Base-by-base conservation (phyloP, 2,329 filamentous ascomycete species). In the Cucurbitaria berberidis region DNA sequence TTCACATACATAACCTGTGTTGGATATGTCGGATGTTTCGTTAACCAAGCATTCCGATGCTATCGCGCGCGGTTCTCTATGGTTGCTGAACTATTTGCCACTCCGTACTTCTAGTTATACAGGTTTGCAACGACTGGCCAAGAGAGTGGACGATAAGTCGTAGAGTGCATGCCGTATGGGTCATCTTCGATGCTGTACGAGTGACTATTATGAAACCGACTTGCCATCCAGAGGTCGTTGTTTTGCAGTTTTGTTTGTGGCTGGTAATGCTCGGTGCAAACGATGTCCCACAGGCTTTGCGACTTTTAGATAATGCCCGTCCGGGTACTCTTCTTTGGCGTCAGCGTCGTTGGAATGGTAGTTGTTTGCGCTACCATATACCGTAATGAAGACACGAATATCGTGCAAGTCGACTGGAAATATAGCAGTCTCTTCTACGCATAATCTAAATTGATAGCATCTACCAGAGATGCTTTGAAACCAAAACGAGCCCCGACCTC, bases 101-200 rank as follows among this genome's bases (percentile, higher is more conserved):
- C 22, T 9, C 47, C 21, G 15, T 55, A 55, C 39, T 39, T 45
- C 41, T 54, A 8, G n/a, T 51, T 59, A 36, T 59, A 63, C 10
- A 48, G 27, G 27, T 45, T 30, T 9, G 52, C 53, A 4, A 61
- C 58, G 2, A 19, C 43, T 15, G 39, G 26, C 50, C 49, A 59
- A 24, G 45, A 11, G 6, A 53, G 43, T 9, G 45, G 52, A 1
- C 49, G 50, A 24, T 48, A 7, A 3, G 53, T 61, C 10, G 32
- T 53, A 3, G 60, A 63, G n/a, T n/a, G 11, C 8, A 27, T 18
- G 13, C 55, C 48, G 29, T 48, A 55, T 13, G 55, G 35, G 38
- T 59, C 30, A 9, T 55, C 55, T 21, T 53, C 45, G 18, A 49
- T 49, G 35, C 62, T 57, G 40, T 63, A n/a, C 58, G 60, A 5